A percentile compares a stretch with the other conserved stretches of the same genome.
phyloP scores from a whole-genome alignment of 2,329 filamentous ascomycete genomes.

The Metarhizium brunneum region DNA sequence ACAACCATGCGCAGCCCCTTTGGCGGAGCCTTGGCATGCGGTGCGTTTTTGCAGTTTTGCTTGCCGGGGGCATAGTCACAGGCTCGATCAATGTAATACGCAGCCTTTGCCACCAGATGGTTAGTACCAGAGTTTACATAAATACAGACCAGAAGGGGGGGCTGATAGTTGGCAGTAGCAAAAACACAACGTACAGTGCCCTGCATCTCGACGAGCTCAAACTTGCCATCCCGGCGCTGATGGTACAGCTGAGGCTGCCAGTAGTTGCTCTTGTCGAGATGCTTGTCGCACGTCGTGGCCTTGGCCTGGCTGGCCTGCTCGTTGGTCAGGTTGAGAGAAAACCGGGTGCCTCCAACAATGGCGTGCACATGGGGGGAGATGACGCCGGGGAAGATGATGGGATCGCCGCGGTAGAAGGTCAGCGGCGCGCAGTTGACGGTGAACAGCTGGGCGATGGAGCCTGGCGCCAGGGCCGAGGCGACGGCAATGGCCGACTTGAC shows the following conservation, averaged over 20 bases:
- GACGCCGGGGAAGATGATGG: slow-evolving; percentile 45
- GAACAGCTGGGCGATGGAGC: slow-evolving; percentile 13
- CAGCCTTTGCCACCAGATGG: slow-evolving; percentile 9
- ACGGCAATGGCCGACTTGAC: neutral
- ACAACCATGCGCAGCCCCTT: slow-evolving; percentile 57
- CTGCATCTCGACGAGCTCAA: slow-evolving; percentile 29
- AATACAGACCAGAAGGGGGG: too few species aligned
- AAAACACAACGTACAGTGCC: slow-evolving; percentile 12
- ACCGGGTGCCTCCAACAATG: slow-evolving; percentile 53
- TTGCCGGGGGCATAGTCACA: slow-evolving; percentile 18
- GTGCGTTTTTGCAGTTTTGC: slow-evolving; percentile 11
- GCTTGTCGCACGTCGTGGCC: slow-evolving; percentile 57
- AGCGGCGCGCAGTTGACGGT: slow-evolving; percentile 18
- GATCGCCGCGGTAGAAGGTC: slow-evolving; percentile 42
- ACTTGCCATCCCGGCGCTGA: slow-evolving; percentile 44
- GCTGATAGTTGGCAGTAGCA: too few species aligned
- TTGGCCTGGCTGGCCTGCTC: slow-evolving; percentile 39
- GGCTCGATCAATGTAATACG: slow-evolving; percentile 17
- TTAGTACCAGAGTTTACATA: neutral
- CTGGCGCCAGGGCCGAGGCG: neutral
- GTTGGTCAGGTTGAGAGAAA: slow-evolving; percentile 45
- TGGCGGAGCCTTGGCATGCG: slow-evolving; percentile 46
- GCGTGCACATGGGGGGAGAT: slow-evolving; percentile 50
- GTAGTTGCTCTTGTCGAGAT: slow-evolving; percentile 56
- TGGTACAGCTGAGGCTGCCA: slow-evolving; percentile 53